Base-by-base conservation (phyloP, 2,329 filamentous ascomycete genomes). In the Phialophora expanda region DNA sequence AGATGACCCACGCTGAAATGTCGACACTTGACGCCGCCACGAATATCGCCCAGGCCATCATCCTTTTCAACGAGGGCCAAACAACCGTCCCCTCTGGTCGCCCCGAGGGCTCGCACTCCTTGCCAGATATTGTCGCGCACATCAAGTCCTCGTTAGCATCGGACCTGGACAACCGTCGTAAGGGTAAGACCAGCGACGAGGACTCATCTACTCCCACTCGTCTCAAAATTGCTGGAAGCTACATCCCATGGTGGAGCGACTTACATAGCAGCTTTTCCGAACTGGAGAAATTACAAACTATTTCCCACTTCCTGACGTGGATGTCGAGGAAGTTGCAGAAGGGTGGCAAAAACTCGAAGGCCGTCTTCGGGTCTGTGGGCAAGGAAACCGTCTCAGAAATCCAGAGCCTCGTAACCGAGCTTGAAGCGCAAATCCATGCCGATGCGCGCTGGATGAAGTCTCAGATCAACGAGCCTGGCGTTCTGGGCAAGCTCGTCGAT, bases 401-500 rank as follows among this genome's bases (percentile, higher is more conserved):
- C 11, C 63, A 68, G 44, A 53, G 26, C 11, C 57, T 64, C 44
- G 61, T 66, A 8, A 26, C 46, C 32, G 61, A 67, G 17, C 22
- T 69, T 22, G 73, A 75, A 48, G 76, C 79, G 30, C 65, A 70
- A n/a, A 72, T 79, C 28, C 76, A 76, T 50, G 67, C 70, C 2
- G 78, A 78, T 57, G 75, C 76, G 4, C 74, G 76, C 30, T 71
- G 68, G 26, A 62, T 82, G 56, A 80, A 80, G 65, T 73, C 72
- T 6, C 73, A 73, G 38, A 74, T 81, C 53, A 76, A 75, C 20
- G 76, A 75, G 62, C 73, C 80, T 1, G 80, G 79, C 24, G 74
- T 79, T 58, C 74, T 82, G n/a, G 76, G 78, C 22, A 74, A 76
- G 17, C 68, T 82, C 66, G 75, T 80, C 5, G 78, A 81, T 55